A percentile compares a stretch with the other conserved stretches of the same genome.
Conservation (phyloP, 1,284 basidiomycete genomes). For the Puccinia sorghi region DNA sequence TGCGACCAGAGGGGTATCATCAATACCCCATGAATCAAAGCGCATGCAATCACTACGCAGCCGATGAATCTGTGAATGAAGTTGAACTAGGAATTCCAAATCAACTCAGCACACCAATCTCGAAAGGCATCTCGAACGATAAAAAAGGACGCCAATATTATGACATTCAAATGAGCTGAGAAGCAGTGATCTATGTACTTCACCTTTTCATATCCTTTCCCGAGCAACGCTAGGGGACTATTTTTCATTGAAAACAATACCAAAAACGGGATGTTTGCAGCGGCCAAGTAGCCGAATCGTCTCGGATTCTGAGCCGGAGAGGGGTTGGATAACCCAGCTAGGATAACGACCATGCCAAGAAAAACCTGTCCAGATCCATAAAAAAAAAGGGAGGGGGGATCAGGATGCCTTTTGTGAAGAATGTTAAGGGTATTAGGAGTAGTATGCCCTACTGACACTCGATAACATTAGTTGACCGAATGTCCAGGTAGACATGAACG, state of each 20-base stretch:
- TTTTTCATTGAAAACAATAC: conserved; percentile 50
- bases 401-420: background rate
- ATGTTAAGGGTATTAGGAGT: background rate
- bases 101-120: background rate
- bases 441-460: conserved; percentile 16
- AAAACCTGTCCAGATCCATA: conserved; percentile 4
- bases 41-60: conserved; percentile 27
- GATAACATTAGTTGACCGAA: conserved; percentile 27
- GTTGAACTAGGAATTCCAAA: conserved; percentile 23
- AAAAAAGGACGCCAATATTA: too few species aligned
- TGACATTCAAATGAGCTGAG: background rate
- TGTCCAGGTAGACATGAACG: conserved; percentile 10
- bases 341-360: conserved; percentile 33
- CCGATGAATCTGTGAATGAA: conserved; percentile 40
- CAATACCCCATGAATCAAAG: conserved; percentile 31
- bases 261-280: conserved; percentile 28
- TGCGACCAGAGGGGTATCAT: conserved; percentile 13
- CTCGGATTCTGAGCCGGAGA: conserved; percentile 25
- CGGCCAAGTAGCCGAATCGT: conserved; percentile 38
- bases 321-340: conserved; percentile 30
- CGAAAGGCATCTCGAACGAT: too few species aligned
- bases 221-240: conserved; percentile 31
- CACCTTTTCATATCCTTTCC: conserved; percentile 50
- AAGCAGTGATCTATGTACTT: background rate
- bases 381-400: background rate